phyloP scores from a whole-genome alignment of 495 filamentous ascomycete genomes.

The Aspergillus haitiensis region DNA sequence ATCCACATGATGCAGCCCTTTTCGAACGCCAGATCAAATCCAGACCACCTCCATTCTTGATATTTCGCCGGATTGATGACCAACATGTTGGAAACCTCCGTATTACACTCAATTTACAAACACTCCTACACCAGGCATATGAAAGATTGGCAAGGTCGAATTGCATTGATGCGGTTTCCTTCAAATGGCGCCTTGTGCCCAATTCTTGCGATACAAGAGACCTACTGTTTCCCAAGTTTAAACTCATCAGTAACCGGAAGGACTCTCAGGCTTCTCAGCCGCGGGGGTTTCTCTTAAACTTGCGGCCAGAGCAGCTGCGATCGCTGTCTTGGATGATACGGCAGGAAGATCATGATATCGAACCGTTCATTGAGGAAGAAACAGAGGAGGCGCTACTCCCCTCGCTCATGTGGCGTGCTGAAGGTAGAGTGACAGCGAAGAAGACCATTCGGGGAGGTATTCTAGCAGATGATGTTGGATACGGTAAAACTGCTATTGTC shows the following conservation, averaged over 20 bases:
- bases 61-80: slow-evolving; percentile 39
- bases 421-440: slow-evolving; percentile 49
- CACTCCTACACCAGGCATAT: slow-evolving; percentile 57
- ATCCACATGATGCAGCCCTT: slow-evolving; percentile 42
- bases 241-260: slow-evolving; percentile 44
- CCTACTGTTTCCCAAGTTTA: slow-evolving; percentile 36
- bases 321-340: slow-evolving; percentile 66
- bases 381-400: slow-evolving; percentile 64
- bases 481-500: slow-evolving; percentile 77
- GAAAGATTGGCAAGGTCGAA: slow-evolving; percentile 32
- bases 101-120: slow-evolving; percentile 55
- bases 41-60: slow-evolving; percentile 49
- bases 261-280: slow-evolving; percentile 40
- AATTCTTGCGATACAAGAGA: slow-evolving; percentile 41
- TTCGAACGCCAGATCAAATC: slow-evolving; percentile 52
- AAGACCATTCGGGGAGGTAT: slow-evolving; percentile 64
- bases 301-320: slow-evolving; percentile 57
- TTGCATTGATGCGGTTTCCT: slow-evolving; percentile 19
- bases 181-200: slow-evolving; percentile 55
- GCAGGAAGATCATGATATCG: slow-evolving; percentile 52
- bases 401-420: slow-evolving; percentile 60
- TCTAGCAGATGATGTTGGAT: slow-evolving; percentile 74
- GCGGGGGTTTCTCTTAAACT: slow-evolving; percentile 38
- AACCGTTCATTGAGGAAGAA: slow-evolving; percentile 62
- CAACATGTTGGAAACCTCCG: slow-evolving; percentile 33